Conservation (phyloP, 2,329 filamentous ascomycete species). For the Phyllosticta citribraziliensis region DNA sequence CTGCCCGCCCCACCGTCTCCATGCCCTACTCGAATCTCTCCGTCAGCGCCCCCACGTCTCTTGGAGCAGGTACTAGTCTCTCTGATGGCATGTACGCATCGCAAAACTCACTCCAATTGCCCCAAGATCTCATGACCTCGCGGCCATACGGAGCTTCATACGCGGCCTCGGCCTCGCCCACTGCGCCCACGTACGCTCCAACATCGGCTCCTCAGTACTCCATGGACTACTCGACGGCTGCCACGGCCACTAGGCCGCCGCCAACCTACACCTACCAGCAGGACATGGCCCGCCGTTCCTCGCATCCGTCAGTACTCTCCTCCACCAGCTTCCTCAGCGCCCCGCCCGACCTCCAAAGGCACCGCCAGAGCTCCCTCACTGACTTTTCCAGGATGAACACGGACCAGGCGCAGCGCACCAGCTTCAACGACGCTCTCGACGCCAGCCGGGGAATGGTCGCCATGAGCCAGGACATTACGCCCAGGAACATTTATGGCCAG, state of each 20-base stretch:
- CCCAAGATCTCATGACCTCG: conserved; percentile 67
- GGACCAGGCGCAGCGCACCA: conserved; percentile 50
- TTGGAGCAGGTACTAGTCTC: conserved; percentile 60
- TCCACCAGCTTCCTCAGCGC: conserved; percentile 43
- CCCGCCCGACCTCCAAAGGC: conserved; percentile 33
- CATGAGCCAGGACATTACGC: conserved; percentile 85
- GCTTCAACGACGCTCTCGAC: conserved; percentile 82
- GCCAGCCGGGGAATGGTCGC: conserved; percentile 91
- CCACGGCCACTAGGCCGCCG: conserved; percentile 32
- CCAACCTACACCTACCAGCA: conserved; percentile 47
- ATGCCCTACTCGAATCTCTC: conserved; percentile 68
- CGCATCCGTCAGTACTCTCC: conserved; percentile 69
- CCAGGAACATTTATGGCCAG: conserved; percentile 74
- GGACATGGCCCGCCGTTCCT: conserved; percentile 57
- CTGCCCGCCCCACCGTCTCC: conserved; percentile 51
- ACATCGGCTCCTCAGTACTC: conserved; percentile 64
- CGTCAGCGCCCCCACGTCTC: conserved; percentile 56
- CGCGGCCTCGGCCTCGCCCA: conserved; percentile 58
- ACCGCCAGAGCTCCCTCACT: conserved; percentile 54
- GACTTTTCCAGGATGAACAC: conserved; percentile 50
- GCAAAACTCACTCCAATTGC: conserved; percentile 59
- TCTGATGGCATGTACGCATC: conserved; percentile 51
- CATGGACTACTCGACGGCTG: conserved; percentile 54
- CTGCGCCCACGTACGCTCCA: conserved; percentile 55
- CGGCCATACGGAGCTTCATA: conserved; percentile 62